Conservation (phyloP, 495 filamentous ascomycete genomes). For the Neurospora cerealis region DNA sequence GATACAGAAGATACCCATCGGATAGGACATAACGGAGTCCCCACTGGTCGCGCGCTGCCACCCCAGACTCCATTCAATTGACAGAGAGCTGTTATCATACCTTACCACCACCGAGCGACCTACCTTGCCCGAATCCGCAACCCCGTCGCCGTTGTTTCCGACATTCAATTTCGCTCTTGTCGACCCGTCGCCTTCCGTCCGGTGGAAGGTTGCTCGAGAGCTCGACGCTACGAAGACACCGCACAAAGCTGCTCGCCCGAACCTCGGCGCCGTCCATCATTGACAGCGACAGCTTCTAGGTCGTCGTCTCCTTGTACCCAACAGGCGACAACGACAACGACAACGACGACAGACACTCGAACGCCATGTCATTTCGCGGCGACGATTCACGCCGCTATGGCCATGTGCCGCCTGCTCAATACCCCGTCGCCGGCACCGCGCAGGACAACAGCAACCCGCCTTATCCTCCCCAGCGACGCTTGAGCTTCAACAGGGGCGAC, state of each 20-base stretch:
- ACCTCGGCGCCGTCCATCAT: not conserved
- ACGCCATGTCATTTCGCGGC: constrained; percentile 43
- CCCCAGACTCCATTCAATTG: not conserved
- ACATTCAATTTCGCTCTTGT: not conserved
- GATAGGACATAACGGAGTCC: not conserved
- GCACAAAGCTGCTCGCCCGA: not conserved
- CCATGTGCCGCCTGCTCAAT: constrained; percentile 48
- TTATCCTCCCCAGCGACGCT: constrained; percentile 42
- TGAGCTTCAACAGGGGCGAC: constrained; percentile 74
- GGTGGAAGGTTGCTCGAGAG: not conserved
- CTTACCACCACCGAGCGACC: not conserved
- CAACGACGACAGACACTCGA: constrained; percentile 1
- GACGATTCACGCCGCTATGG: constrained; percentile 49
- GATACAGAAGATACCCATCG: not conserved
- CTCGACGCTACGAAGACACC: not conserved
- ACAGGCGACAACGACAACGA: not conserved
- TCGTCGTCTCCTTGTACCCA: not conserved
- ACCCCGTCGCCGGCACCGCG: constrained; percentile 32
- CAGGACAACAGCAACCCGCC: constrained; percentile 17
- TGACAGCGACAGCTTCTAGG: not conserved
- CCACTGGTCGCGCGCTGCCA: not conserved
- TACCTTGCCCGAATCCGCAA: not conserved
- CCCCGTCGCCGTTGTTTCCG: not conserved
- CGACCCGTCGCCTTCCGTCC: not conserved
- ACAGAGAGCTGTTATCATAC: not conserved